Percentiles rank a stretch among this genome's conserved stretches.
Conservation (phyloP, 176 grass and related monocot species). For the Alloteropsis semialata region DNA sequence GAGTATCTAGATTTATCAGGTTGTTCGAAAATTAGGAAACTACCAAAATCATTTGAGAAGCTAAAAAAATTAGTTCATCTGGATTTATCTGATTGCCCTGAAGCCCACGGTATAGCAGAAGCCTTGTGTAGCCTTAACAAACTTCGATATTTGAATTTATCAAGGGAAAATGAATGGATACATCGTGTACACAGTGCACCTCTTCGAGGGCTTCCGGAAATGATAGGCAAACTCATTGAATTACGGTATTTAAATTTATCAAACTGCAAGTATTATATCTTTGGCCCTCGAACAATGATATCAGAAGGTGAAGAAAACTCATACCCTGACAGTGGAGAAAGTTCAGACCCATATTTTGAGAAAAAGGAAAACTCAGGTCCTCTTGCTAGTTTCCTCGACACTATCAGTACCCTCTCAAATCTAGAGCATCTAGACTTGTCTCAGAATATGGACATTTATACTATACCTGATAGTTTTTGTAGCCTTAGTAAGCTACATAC, state of each 20-base stretch:
- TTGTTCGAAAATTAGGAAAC: background rate
- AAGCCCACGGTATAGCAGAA: background rate
- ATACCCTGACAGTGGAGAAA: too few species aligned
- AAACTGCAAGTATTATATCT: background rate
- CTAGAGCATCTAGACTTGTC: slow-evolving; percentile 13
- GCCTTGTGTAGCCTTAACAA: background rate
- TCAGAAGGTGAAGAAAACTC: too few species aligned
- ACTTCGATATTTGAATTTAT: background rate
- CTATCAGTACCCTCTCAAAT: background rate
- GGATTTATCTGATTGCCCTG: background rate
- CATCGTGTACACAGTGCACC: too few species aligned
- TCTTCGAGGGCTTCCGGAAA: background rate
- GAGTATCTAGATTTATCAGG: slow-evolving; percentile 9
- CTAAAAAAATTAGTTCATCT: slow-evolving; percentile 1
- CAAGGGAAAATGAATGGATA: background rate
- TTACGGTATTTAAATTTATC: background rate
- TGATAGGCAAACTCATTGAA: background rate
- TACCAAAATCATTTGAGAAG: background rate
- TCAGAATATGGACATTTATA: fast-evolving
- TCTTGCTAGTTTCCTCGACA: background rate
- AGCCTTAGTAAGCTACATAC: background rate
- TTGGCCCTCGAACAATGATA: too few species aligned
- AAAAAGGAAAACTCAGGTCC: too few species aligned
- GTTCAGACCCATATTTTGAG: too few species aligned
- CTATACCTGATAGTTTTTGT: background rate